A percentile compares a stretch with the other conserved stretches of the same genome.
Evolutionary conservation across 768 basidiomycete genomes (phyloP).

Genomic region (Rhodotorula paludigena): DNA sequence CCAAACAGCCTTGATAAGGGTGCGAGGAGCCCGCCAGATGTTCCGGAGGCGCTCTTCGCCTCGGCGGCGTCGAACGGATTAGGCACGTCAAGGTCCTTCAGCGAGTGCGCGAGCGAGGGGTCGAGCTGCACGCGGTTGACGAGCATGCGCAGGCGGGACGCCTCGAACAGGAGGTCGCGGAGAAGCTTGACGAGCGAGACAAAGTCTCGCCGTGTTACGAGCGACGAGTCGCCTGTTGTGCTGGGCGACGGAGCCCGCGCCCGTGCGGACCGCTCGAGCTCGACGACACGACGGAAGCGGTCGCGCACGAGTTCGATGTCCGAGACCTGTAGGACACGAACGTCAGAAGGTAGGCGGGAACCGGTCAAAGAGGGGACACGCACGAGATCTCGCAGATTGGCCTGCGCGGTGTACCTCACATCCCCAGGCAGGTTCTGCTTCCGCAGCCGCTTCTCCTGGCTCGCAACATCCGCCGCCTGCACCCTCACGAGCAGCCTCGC

Average conservation of each 20-base stretch:
- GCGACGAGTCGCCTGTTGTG: slow-evolving; percentile 27
- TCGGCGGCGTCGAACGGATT: slow-evolving; percentile 55
- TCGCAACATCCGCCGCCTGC: slow-evolving; percentile 72
- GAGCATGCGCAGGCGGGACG: slow-evolving; percentile 71
- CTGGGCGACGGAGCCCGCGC: neutral
- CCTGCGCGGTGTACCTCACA: slow-evolving; percentile 75
- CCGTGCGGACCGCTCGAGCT: slow-evolving; percentile 59
- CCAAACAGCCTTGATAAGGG: slow-evolving; percentile 44
- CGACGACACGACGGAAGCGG: slow-evolving; percentile 67
- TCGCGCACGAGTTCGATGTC: slow-evolving; percentile 66
- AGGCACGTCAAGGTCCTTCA: slow-evolving; percentile 68
- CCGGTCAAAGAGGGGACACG: slow-evolving; percentile 35
- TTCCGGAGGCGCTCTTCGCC: slow-evolving; percentile 40
- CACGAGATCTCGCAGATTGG: slow-evolving; percentile 69
- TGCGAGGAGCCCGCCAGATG: slow-evolving; percentile 41
- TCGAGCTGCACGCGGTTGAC: slow-evolving; percentile 88
- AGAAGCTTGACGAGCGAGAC: slow-evolving; percentile 74
- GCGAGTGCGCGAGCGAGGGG: slow-evolving; percentile 64
- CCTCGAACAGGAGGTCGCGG: slow-evolving; percentile 74
- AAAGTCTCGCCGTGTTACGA: slow-evolving; percentile 69
- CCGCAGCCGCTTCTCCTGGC: slow-evolving; percentile 81
- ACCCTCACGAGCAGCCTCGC: slow-evolving; percentile 61
- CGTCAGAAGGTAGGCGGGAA: too few relatives aligned
- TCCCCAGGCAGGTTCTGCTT: slow-evolving; percentile 80
- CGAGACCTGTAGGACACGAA: slow-evolving; percentile 33